Base-by-base conservation (phyloP, 257 asterid genomes). In the Petunia axillaris region DNA sequence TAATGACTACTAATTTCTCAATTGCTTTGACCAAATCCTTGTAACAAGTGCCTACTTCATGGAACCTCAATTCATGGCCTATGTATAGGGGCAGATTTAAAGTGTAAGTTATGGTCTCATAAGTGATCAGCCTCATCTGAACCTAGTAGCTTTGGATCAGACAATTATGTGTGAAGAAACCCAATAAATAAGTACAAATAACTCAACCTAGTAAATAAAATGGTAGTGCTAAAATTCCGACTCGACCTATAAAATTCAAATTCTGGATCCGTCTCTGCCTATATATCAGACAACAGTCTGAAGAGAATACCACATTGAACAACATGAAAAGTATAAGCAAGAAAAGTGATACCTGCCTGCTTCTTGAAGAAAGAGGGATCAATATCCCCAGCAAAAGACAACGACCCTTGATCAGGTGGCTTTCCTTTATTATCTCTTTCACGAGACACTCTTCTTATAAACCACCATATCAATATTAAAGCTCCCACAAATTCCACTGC, bases 401-500 rank as follows among this genome's bases (percentile, higher is more conserved):
- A 5, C 0, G 77, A 76, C 54, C 82, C 68, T 3, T 25, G 25
- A 25, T 81, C 39, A 62, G 81, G 62, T 14, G 80, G 79, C 57
- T 84, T 86, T 41, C 70, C 73, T 82, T 83, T 85, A 63, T 83
- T 85, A 63, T 14, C 81, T 67, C 81, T 88, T 79, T 78, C 85
- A 67, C 44, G 62, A 14, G 79, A 89, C 35, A 82, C 68, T 81
- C 83, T 93, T 63, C 87, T 85, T 55, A 82, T 89, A 43, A 95
- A 77, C 78, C 89, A 85, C 82, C 91, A 88, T 37, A 93, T 83
- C 71, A 93, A 83, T 55, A 91, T 35, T 87, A 93, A 83, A 25
- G 92, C 38, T 3, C 86, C 92, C 5, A 81, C 65, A 79, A 81
- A 92, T 89, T 95, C 96, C 70, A 87, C n/a, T 38, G 83, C 94